Evolutionary conservation across 371 early-diverging fungal genomes (phyloP), one percentile per base, ranked within the genome.

Genomic region (Encephalitozoon cuniculi): DNA sequence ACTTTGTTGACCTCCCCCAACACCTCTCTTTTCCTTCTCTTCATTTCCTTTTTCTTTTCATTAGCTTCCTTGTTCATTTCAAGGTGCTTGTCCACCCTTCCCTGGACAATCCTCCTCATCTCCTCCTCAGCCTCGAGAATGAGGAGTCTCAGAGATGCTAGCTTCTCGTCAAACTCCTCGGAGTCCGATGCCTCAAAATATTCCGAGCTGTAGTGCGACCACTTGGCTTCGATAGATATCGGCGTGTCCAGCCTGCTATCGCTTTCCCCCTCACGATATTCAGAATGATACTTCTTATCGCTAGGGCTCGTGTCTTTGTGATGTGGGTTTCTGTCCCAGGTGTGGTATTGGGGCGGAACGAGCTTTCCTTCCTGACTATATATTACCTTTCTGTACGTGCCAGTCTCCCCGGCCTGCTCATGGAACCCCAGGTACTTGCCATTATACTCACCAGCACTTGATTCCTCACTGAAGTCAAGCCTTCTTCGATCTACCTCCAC

Each of bases 1-100:
- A 12, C 6, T 18, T 39, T 66, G 15, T 66, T 44, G 2, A 46
- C 21, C 21, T 66, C 67, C 5, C 44, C 51, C 67, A 66, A 25
- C 5, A 44, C 67, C 18, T 66, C 67, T 30, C 49, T 66, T 25
- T 66, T 66, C 25, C 44, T 66, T 41, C 67, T 66, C 4, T 41
- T 66, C 18, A 46, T 66, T 32, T 66, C 67, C 39, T 8, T 66
- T 46, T 43, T 51, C 34, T 43, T 66, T 6, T 44, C 67, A 43
- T 66, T 51, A 6, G 32, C 40, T 6, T 41, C 39, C 6, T 18
- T 66, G 30, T 41, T 44, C 28, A 43, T 28, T 11, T 66, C 67
- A 11, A 44, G 28, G 34, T 66, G 32, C 8, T 18, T 32, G 4
- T 41, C 18, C 15, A 46, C 28, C 23, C 51, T 32, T 66, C 23